Conservation (phyloP, 2,329 filamentous ascomycete species). For the Monosporascus sp. region DNA sequence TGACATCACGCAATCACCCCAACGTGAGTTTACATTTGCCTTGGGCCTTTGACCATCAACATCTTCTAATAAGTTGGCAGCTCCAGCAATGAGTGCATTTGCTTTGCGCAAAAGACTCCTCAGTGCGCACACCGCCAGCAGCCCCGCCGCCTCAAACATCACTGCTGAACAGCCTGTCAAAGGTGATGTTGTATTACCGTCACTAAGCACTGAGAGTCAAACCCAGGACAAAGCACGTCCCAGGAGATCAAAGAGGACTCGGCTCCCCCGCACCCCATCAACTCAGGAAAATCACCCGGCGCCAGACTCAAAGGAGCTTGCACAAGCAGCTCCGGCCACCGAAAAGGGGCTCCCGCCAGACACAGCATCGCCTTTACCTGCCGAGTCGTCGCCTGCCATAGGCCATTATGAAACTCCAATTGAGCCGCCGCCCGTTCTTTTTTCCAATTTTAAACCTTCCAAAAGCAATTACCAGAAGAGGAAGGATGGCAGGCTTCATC, state of each 20-base stretch:
- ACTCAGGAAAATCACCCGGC: not conserved
- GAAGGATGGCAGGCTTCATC: constrained; percentile 14
- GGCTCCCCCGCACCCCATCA: constrained; percentile 1
- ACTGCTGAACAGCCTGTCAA: constrained; percentile 1
- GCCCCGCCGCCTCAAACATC: not conserved
- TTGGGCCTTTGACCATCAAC: not conserved
- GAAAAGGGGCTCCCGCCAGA: not conserved
- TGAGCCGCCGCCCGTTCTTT: constrained; percentile 11
- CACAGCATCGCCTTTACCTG: not conserved
- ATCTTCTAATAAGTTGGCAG: not conserved
- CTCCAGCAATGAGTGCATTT: constrained; percentile 38
- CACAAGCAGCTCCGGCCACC: not conserved
- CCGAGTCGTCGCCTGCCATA: constrained; percentile 6
- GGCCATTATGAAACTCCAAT: constrained; percentile 2
- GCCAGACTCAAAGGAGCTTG: not conserved
- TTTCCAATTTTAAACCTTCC: constrained; percentile 24
- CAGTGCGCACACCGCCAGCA: constrained; percentile 14
- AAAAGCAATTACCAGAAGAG: constrained; percentile 19
- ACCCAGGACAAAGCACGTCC: not conserved
- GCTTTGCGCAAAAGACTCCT: constrained; percentile 36
- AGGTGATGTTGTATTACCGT: not conserved
- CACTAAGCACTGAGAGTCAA: not conserved
- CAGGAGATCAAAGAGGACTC: constrained; percentile 14
- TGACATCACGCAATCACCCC: not conserved
- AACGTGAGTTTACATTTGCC: not conserved